Evolutionary conservation across 192 early-diverging fungal genomes (phyloP), one percentile per base, ranked within the genome.

Genomic region (Diversispora epigaea): DNA sequence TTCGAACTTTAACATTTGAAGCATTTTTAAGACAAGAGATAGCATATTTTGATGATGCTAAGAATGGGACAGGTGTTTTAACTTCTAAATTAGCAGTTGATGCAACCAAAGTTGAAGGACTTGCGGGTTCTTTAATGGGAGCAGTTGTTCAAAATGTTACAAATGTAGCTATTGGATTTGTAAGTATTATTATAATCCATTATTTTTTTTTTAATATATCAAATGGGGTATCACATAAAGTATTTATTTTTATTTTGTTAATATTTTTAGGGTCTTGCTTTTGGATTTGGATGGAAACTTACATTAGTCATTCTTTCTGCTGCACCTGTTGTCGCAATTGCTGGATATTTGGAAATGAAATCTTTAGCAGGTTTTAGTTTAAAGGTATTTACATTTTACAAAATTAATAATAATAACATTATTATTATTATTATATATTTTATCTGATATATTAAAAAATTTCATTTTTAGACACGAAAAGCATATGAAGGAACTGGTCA

Each of bases 81-180:
- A 93, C 93, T n/a, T 85, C 92, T 17, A 83, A 89, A 41, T 86
- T 98, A 45, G 92, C 95, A 4, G 89, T 88, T 22, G 96, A 98
- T 77, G 91, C 93, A 0, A 52, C 73, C 4, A 50, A 22, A 40
- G n/a, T 75, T 55, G 56, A 75, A 41, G 73, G 73, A 19, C 49
- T 75, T 50, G 43, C 50, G 7, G 73, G 55, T 39, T 17, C 22
- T 17, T 32, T 75, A 25, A 61, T 50, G 55, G 73, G 73, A n/a
- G 64, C 45, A 40, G 45, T 75, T 54, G 25, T 75, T 3, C 73
- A 75, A 17, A 75, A 17, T 1, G 14, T 8, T 15, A 10, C 6
- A 4, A 64, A 11, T 21, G 7, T 75, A 5, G 2, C 21, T 47
- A 0, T 43, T 41, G 73, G 73, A n/a, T n/a, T 75, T n/a, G 56